A percentile compares a stretch with the other conserved stretches of the same genome.
phyloP scores from a whole-genome alignment of 169 alveolate species.

The Cryptosporidium viatorum region DNA sequence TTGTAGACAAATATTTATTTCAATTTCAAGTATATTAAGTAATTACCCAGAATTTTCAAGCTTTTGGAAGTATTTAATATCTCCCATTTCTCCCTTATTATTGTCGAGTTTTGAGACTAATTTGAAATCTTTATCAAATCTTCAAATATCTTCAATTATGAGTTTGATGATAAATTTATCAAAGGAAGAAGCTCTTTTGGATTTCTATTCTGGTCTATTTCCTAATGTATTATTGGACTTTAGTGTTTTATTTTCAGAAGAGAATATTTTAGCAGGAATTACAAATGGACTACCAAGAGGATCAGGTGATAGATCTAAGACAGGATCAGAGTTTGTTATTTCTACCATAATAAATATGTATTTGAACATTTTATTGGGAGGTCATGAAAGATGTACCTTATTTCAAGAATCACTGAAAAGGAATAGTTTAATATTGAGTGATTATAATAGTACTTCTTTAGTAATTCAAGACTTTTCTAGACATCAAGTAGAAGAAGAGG shows the following conservation, averaged over 20 bases:
- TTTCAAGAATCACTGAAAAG: not conserved
- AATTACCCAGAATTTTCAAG: constrained; percentile 4
- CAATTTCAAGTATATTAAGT: constrained; percentile 9
- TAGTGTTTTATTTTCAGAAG: not conserved
- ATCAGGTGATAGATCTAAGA: too few relatives aligned
- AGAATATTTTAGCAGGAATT: not conserved
- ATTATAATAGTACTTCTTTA: not conserved
- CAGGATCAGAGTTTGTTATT: constrained; percentile 17
- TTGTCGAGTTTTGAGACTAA: constrained; percentile 2
- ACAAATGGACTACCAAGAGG: not conserved
- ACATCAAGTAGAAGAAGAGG: not conserved
- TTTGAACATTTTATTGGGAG: constrained; percentile 49
- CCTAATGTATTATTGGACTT: constrained; percentile 9
- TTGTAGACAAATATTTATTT: not conserved
- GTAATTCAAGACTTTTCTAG: not conserved
- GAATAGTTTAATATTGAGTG: not conserved
- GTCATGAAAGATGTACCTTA: not conserved
- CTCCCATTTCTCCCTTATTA: constrained; percentile 16
- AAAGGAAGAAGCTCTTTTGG: not conserved
- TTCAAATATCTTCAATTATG: constrained; percentile 27
- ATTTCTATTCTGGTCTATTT: constrained; percentile 1
- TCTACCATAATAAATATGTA: constrained; percentile 15
- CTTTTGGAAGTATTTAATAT: not conserved
- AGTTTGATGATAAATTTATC: constrained; percentile 14
- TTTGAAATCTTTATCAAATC: not conserved